These are phyloP conservation scores for Stromatinia cepivora DNA, from an alignment of 2,329 filamentous ascomycete genomes.

Conservation along the genomic window DNA sequence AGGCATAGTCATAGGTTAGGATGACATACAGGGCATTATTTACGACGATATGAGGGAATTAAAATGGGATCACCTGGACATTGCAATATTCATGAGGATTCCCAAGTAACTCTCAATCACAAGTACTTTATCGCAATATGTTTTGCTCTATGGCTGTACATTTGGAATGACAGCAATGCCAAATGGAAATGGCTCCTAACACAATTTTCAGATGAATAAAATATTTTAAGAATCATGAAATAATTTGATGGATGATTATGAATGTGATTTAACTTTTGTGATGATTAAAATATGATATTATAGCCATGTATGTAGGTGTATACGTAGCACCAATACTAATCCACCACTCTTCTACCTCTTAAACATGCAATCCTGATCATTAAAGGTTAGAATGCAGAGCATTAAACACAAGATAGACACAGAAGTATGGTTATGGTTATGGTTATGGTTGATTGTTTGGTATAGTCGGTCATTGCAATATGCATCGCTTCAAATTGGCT, in stretches of 20 bases:
- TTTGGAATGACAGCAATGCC: slow-evolving; percentile 19
- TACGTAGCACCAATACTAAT: too few relatives aligned
- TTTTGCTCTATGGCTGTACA: slow-evolving; percentile 22
- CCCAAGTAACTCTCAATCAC: slow-evolving; percentile 3
- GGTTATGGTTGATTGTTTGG: too few relatives aligned
- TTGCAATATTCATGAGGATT: slow-evolving; percentile 11
- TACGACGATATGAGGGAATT: slow-evolving; percentile 3
- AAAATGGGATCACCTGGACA: slow-evolving; percentile 13
- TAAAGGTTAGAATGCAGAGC: too few relatives aligned
- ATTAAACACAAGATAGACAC: background rate
- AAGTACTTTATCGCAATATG: slow-evolving; percentile 16
- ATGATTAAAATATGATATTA: background rate
- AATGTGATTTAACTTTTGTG: slow-evolving; percentile 1
- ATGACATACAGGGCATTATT: slow-evolving; percentile 10
- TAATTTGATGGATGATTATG: background rate
- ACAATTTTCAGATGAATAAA: slow-evolving; percentile 15
- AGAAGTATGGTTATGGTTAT: background rate
- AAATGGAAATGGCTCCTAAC: slow-evolving; percentile 6
- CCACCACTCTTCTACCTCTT: too few relatives aligned
- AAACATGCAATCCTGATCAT: too few relatives aligned
- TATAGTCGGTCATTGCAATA: too few relatives aligned
- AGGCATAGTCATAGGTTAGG: slow-evolving; percentile 18
- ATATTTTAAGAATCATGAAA: slow-evolving; percentile 5
- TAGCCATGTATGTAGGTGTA: background rate
- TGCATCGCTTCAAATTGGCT: background rate